Conservation (phyloP, 805 yeast genomes). For the Suhomyces sp. region DNA sequence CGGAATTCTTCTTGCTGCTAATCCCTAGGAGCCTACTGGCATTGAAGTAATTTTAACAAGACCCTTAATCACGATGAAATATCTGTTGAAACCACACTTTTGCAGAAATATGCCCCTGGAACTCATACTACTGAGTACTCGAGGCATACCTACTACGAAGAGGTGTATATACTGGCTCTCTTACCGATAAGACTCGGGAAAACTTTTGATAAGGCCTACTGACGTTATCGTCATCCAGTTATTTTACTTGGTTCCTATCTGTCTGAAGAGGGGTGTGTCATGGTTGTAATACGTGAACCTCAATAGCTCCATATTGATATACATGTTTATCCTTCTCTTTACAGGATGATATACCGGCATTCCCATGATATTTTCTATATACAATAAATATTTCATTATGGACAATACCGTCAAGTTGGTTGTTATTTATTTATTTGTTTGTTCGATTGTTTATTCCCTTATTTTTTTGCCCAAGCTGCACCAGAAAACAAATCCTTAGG, state of each 20-base stretch:
- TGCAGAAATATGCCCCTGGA: neutral
- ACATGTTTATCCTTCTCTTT: too few relatives aligned
- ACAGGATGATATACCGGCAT: too few relatives aligned
- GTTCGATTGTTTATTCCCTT: too few relatives aligned
- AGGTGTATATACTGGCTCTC: neutral
- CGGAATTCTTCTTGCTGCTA: too few relatives aligned
- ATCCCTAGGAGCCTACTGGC: too few relatives aligned
- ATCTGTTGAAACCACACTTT: neutral
- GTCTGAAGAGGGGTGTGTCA: neutral
- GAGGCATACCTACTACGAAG: neutral
- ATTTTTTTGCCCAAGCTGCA: slow-evolving; percentile 26
- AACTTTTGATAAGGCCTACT: neutral
- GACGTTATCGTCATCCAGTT: neutral
- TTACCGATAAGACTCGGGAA: neutral
- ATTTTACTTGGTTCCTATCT: neutral
- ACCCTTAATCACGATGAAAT: neutral
- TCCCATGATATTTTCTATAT: too few relatives aligned
- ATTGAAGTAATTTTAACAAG: neutral
- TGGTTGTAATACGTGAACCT: too few relatives aligned
- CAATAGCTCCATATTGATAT: too few relatives aligned
- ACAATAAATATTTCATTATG: too few relatives aligned
- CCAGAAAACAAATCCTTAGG: slow-evolving; percentile 25
- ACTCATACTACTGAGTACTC: neutral
- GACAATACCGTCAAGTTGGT: too few relatives aligned
- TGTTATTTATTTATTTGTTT: too few relatives aligned